Base-by-base conservation (phyloP, 352 stramenopile genomes). In the Plasmopara halstedii region DNA sequence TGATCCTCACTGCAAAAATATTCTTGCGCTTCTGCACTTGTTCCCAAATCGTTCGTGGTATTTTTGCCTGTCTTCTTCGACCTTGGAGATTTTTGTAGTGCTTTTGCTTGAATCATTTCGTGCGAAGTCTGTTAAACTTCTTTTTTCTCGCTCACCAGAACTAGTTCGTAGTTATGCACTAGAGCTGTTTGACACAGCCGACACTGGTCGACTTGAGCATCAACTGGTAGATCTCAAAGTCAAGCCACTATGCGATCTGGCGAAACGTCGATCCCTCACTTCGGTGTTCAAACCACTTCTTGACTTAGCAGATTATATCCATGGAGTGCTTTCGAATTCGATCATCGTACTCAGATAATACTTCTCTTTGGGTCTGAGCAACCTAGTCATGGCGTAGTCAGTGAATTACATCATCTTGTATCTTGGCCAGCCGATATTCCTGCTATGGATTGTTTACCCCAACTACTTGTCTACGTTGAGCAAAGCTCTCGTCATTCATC, bases 371-470 rank as follows among this genome's bases (percentile, higher is more conserved):
- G 23, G 86, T 52, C 35, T 88, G 64, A 38, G 65, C 59, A 29
- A 86, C 73, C 66, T 59, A 87, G 40, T 89, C 73, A 26, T 74
- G 53, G 2, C 64, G 71, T 15, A 90, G 65, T 27, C 69, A 61
- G 57, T 88, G 67, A 29, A 90, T 73, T 22, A 73, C 72, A 54
- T 87, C 67, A 26, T 88, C 73, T 59, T 92, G 77, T 59, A 92
- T 77, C 65, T 89, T 87, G 17, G 81, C 77, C 38, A 89, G 70
- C 3, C 79, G 74, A 56, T 88, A 92, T 58, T 92, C 77, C 50
- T 92, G 81, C 75, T 75, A 92, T 42, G 77, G 80, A n/a, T n/a
- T n/a, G n/a, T n/a, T n/a, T n/a, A n/a, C n/a, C n/a, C n/a, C n/a
- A n/a, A n/a, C n/a, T n/a, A n/a, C n/a, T n/a, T n/a, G n/a, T n/a